phyloP scores from a whole-genome alignment of 768 basidiomycete genomes.

The Calvatia gigantea region DNA sequence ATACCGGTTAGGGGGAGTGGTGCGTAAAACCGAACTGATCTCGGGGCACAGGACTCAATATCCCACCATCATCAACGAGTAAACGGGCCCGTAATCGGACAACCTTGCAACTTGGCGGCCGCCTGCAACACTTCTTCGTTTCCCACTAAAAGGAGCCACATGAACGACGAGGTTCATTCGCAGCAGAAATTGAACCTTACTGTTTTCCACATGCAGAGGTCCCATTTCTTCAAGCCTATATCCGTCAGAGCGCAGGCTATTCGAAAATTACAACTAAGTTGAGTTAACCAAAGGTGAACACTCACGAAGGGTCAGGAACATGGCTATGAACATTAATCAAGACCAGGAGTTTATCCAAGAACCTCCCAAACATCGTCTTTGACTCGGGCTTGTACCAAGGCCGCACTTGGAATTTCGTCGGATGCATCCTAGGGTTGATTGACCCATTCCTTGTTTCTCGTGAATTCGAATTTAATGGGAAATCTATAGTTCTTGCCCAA shows the following conservation, averaged over 20 bases:
- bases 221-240: conserved; percentile 45
- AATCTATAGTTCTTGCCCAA: conserved; percentile 13
- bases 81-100: conserved; percentile 35
- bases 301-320: conserved; percentile 35
- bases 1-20: no score
- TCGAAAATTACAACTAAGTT: not conserved
- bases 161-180: not conserved
- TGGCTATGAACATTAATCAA: conserved; percentile 31
- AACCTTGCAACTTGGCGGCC: conserved; percentile 40
- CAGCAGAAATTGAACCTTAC: conserved; percentile 20
- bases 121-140: conserved; percentile 38
- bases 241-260: conserved; percentile 32
- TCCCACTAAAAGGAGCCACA: conserved; percentile 25
- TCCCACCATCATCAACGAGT: not conserved
- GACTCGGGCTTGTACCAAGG: conserved; percentile 48
- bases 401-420: conserved; percentile 28
- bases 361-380: conserved; percentile 20
- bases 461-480: conserved; percentile 22
- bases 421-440: conserved; percentile 29
- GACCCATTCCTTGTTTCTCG: conserved; percentile 17
- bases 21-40: no score
- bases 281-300: not conserved
- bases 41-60: no score
- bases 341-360: conserved; percentile 29
- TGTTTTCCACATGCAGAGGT: conserved; percentile 31